These are phyloP conservation scores for Teratosphaeria epicoccoides DNA, from an alignment of 2,329 filamentous ascomycete species.

Conservation along the genomic window DNA sequence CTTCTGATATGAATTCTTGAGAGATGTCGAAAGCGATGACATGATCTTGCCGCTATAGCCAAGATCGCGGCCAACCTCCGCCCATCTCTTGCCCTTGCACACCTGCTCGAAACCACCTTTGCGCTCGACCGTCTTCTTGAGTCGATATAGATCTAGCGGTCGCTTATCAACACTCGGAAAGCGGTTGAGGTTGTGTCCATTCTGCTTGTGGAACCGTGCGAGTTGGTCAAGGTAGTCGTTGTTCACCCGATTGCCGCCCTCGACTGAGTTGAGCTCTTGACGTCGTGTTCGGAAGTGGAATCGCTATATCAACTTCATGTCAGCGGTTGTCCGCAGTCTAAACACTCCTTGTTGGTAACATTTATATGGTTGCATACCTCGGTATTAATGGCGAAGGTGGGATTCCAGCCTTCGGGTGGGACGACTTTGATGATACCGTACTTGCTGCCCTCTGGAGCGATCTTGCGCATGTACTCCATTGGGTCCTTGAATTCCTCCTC, in stretches of 20 bases:
- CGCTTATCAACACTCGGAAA: constrained; percentile 97
- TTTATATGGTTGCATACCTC: constrained; percentile 51
- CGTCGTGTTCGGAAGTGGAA: constrained; percentile 96
- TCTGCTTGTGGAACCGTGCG: constrained; percentile 91
- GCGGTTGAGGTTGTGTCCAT: constrained; percentile 85
- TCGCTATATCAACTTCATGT: constrained; percentile 46
- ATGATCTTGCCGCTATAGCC: constrained; percentile 99
- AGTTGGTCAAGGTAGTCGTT: constrained; percentile 92
- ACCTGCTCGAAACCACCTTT: constrained; percentile 92
- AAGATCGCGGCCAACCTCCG: constrained; percentile 89
- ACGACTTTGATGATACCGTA: constrained; percentile 95
- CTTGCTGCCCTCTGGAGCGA: constrained; percentile 70
- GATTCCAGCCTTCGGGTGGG: constrained; percentile 87
- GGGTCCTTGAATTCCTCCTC: constrained; percentile 93
- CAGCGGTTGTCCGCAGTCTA: constrained; percentile 5
- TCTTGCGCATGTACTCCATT: constrained; percentile 86
- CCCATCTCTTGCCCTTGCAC: constrained; percentile 98
- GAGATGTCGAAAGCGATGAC: constrained; percentile 92
- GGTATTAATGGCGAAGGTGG: constrained; percentile 89
- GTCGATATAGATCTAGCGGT: constrained; percentile 83
- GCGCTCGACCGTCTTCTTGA: constrained; percentile 94
- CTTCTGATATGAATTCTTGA: constrained; percentile 96
- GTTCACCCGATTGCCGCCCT: constrained; percentile 94
- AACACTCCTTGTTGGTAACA: not conserved
- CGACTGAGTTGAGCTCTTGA: constrained; percentile 93